These are phyloP conservation scores for Phaeosphaeria sp. DNA, from an alignment of 2,329 filamentous ascomycete genomes.

Conservation along the genomic window DNA sequence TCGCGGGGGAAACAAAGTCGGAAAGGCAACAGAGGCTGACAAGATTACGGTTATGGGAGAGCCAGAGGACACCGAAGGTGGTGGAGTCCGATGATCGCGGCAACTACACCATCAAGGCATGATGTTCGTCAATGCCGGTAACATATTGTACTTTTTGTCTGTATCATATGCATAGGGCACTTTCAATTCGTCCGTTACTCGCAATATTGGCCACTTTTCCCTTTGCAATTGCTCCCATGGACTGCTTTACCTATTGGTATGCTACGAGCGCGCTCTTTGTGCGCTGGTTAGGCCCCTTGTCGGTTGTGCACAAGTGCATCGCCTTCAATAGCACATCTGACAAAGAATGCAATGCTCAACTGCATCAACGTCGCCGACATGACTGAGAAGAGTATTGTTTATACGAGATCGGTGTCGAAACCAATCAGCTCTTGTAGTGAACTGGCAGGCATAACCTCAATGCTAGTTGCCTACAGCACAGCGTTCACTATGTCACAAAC, in stretches of 20 bases:
- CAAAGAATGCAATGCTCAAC: too few relatives aligned
- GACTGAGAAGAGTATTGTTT: neutral
- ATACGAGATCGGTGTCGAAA: neutral
- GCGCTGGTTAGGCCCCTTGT: too few relatives aligned
- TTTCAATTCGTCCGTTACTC: neutral
- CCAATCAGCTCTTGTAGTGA: neutral
- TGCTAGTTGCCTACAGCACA: neutral
- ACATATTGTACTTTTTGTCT: constrained; percentile 11
- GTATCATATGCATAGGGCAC: constrained; percentile 22
- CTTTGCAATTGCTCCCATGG: neutral
- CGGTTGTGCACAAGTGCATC: too few relatives aligned
- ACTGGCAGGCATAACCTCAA: neutral
- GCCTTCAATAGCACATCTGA: too few relatives aligned
- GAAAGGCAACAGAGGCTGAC: constrained; percentile 33
- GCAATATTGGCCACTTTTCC: neutral
- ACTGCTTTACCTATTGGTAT: neutral
- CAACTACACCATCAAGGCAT: constrained; percentile 28
- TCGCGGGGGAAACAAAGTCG: constrained; percentile 6
- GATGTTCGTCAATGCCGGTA: constrained; percentile 1
- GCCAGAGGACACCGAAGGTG: constrained; percentile 28
- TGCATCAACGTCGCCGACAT: too few relatives aligned
- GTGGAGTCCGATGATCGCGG: constrained; percentile 23
- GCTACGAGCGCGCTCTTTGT: too few relatives aligned
- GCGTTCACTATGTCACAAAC: too few relatives aligned
- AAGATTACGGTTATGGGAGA: constrained; percentile 43